These are phyloP conservation scores for Exophiala xenobiotica DNA, from an alignment of 2,329 filamentous ascomycete genomes.

Conservation along the genomic window DNA sequence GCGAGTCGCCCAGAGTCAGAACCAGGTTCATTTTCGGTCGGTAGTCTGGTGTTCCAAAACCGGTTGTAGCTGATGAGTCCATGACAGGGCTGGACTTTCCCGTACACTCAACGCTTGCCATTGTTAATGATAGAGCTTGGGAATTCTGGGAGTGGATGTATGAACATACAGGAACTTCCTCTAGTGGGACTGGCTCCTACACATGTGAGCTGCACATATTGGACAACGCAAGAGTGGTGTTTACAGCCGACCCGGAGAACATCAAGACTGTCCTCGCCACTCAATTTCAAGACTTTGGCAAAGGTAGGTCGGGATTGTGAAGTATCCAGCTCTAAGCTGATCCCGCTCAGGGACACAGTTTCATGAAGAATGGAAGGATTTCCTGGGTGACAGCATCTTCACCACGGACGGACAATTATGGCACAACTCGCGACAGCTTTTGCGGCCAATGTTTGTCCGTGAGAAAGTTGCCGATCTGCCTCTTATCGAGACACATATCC, in stretches of 20 bases:
- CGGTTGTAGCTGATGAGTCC: no score
- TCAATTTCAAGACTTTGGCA: constrained; percentile 83
- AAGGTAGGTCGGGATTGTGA: constrained; percentile 57
- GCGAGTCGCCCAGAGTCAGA: constrained; percentile 17
- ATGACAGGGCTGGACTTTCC: constrained; percentile 26
- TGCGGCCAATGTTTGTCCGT: constrained; percentile 83
- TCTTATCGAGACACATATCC: constrained; percentile 77
- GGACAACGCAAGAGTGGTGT: constrained; percentile 54
- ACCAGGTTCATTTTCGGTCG: constrained; percentile 25
- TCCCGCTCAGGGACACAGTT: constrained; percentile 48
- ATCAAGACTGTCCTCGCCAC: constrained; percentile 87
- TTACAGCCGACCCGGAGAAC: constrained; percentile 83
- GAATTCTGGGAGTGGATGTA: constrained; percentile 28
- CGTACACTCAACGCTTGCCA: constrained; percentile 22
- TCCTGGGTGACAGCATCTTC: constrained; percentile 82
- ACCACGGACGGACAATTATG: constrained; percentile 76
- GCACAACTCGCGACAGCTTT: constrained; percentile 79
- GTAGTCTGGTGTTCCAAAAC: constrained; percentile 3
- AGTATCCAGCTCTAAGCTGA: constrained; percentile 29
- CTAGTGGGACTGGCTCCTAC: constrained; percentile 17
- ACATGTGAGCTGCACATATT: constrained; percentile 25
- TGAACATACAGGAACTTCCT: constrained; percentile 17
- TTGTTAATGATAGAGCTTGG: constrained; percentile 22
- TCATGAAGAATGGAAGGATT: constrained; percentile 71
- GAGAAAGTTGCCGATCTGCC: constrained; percentile 81